Evolutionary conservation across 1,284 basidiomycete species (phyloP), one percentile per base, ranked within the genome.

Genomic region (Sporisorium sorghi): DNA sequence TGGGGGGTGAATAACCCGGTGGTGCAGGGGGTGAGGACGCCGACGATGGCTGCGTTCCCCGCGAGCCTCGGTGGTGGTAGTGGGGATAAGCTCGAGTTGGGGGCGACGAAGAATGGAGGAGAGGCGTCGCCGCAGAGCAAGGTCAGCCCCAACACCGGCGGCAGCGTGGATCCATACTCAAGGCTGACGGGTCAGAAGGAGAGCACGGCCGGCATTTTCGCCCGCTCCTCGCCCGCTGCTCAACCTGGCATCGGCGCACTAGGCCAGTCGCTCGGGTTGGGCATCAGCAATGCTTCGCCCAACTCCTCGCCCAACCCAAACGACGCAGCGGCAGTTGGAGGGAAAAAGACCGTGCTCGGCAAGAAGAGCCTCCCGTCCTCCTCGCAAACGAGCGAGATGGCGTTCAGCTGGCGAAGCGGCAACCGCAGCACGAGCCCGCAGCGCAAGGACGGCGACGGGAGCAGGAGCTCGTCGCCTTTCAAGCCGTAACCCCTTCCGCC

Each of bases 211-310:
- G 17, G 19, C 10, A 21, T 54, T 28, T 46, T 57, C n/a, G 43
- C 44, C 10, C 47, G 51, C 4, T 58, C 59, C 5, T 58, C 59
- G 7, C 58, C 63, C 37, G n/a, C 17, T 19, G 7, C 37, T 9
- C 37, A 40, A 19, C 35, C 35, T 3, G 37, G 23, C 11, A 32
- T 53, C 30, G 66, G 57, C 3, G 32, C 56, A 14, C 52, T 72
- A 3, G 69, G 69, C 5, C 69, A 72, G 26, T 66, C 69, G 42
- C 56, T 72, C 7, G 69, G 58, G 0, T 32, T 65, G 7, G 62
- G 62, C 9, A 47, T 65, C 19, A 28, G 43, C 15, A 48, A 21
- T 14, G 46, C 53, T 1, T 35, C 52, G 14, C 42, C 53, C 4
- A 55, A 24, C 19, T 14, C 50, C 3, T 62, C 65, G 39, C 59